These are phyloP conservation scores for Chalciporus piperatus DNA, from an alignment of 768 basidiomycete genomes.

Conservation along the genomic window DNA sequence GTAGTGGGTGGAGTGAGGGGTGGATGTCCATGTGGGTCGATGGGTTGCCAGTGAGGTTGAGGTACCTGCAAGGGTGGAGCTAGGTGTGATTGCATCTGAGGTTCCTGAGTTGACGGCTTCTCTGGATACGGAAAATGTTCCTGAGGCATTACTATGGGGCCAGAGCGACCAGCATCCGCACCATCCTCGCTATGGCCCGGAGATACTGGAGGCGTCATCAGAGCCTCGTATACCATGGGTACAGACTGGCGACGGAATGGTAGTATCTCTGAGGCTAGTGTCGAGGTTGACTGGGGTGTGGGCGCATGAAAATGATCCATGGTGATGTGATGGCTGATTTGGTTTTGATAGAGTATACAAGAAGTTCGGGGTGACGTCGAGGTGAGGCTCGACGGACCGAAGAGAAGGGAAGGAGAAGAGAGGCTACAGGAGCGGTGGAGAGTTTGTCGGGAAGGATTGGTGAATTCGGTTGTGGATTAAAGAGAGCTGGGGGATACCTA, in stretches of 20 bases:
- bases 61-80: constrained; percentile 3
- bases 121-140: constrained; percentile 11
- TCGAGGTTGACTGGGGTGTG: constrained; percentile 15
- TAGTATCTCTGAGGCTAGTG: constrained; percentile 11
- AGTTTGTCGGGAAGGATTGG: constrained; percentile 6
- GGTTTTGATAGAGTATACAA: not conserved
- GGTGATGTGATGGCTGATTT: constrained; percentile 3
- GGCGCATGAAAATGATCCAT: constrained; percentile 28
- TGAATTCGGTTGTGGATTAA: not conserved
- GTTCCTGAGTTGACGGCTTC: constrained; percentile 10
- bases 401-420: not conserved
- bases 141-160: constrained; percentile 8
- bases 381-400: not conserved
- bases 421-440: not conserved
- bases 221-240: constrained; percentile 51
- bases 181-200: constrained; percentile 49
- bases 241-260: constrained; percentile 38
- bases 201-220: constrained; percentile 70
- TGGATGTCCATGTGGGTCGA: not conserved
- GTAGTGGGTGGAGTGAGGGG: constrained; percentile 29
- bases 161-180: constrained; percentile 14
- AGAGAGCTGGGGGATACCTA: not conserved
- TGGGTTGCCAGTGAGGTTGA: constrained; percentile 12
- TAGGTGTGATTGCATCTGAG: constrained; percentile 5
- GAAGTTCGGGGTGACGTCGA: not conserved